These are phyloP conservation scores for Aspergillus sp. DNA, from an alignment of 2,329 filamentous ascomycete species.

Conservation along the genomic window DNA sequence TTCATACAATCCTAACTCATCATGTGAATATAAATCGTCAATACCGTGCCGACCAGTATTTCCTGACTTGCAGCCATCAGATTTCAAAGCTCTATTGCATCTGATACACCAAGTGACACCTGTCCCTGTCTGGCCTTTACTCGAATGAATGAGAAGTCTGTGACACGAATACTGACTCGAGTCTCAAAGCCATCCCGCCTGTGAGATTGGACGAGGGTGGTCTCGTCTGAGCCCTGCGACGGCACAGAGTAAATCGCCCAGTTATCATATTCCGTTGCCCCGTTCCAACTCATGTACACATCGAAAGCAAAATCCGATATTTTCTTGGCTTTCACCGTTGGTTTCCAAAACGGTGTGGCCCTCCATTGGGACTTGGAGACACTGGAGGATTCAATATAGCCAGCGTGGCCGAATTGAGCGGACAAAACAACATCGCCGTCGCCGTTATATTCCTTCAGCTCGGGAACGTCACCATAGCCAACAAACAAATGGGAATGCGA, in stretches of 20 bases:
- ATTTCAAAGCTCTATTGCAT: not conserved
- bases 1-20: too few relatives aligned
- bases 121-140: not conserved
- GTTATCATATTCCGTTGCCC: slow-evolving; percentile 36
- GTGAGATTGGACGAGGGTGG: slow-evolving; percentile 20
- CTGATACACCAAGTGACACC: not conserved
- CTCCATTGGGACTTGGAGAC: slow-evolving; percentile 36
- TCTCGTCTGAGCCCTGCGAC: slow-evolving; percentile 16
- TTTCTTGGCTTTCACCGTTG: slow-evolving; percentile 18
- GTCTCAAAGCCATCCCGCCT: slow-evolving; percentile 32
- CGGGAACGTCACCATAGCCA: slow-evolving; percentile 36
- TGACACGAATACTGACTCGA: slow-evolving; percentile 9
- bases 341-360: slow-evolving; percentile 31
- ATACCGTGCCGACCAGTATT: not conserved
- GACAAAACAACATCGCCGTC: slow-evolving; percentile 30
- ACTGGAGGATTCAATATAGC: slow-evolving; percentile 35
- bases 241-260: slow-evolving; percentile 36
- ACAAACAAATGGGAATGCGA: slow-evolving; percentile 25
- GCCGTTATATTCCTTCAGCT: slow-evolving; percentile 36
- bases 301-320: slow-evolving; percentile 15
- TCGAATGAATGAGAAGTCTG: not conserved
- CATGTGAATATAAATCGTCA: too few relatives aligned
- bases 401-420: slow-evolving; percentile 32
- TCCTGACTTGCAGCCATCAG: not conserved
- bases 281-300: slow-evolving; percentile 41